Evolutionary conservation across 2,329 filamentous ascomycete genomes (phyloP), one percentile per base, ranked within the genome.

Genomic region (Emmonsia crescens): DNA sequence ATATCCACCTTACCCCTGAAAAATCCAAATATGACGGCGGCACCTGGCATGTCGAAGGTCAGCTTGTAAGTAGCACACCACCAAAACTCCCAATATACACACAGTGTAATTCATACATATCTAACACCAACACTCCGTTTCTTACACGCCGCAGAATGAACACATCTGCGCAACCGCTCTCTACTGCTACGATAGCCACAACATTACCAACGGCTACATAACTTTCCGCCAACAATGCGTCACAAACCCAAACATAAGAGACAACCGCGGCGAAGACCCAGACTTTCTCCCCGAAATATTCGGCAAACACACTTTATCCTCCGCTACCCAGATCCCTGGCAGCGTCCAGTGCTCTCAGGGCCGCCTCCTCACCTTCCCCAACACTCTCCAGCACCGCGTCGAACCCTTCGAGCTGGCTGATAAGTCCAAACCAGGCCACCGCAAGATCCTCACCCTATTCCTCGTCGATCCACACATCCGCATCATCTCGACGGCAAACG

Each of bases 1-100:
- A 78, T 52, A 83, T 86, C 61, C 76, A 85, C 55, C 75, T 86
- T 0, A 83, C 79, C 0, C 84, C 84, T 0, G 79, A 82, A 38
- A 80, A 83, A 5, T 81, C 84, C 0, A 67, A 70, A 0, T 87
- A 85, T 64, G 70, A 71, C 0, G 82, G 80, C 14, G 62, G 64
- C 2, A 40, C 49, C n/a, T 77, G 73, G 73, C 72, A 77, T 64
- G 69, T 83, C 1, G 83, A 85, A 65, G 82, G 83, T 3, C 68
- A 70, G 56, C 69, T 75, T 70, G 73, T 74, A 64, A 61, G 62
- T 64, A 31, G 3, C 27, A 52, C n/a, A 19, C n/a, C 16, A n/a
- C 5, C 10, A 44, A 21, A 44, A 44, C 4, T 2, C 12, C 10
- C 12, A 27, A 14, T 27, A 38, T 36, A 2, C 51, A 19, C 54